A percentile compares a stretch with the other conserved stretches of the same genome.
phyloP scores from a whole-genome alignment of 768 basidiomycete genomes.

The Tylopilus sp. region DNA sequence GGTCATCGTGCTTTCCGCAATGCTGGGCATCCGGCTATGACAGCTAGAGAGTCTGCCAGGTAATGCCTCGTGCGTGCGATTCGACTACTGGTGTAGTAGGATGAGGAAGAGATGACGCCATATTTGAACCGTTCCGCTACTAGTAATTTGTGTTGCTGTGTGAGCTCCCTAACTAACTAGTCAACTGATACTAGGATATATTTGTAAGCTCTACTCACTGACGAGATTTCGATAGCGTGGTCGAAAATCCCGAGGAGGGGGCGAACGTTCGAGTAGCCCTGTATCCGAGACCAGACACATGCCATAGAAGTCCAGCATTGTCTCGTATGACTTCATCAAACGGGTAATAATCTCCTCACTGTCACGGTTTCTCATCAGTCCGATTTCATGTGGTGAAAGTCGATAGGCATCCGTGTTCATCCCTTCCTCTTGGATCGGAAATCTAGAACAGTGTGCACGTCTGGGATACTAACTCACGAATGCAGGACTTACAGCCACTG shows the following conservation, averaged over 20 bases:
- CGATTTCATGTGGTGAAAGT: slow-evolving; percentile 62
- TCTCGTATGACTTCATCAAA: slow-evolving; percentile 55
- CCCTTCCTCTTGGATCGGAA: slow-evolving; percentile 72
- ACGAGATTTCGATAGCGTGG: slow-evolving; percentile 61
- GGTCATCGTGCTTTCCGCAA: too few relatives aligned
- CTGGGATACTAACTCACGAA: background rate
- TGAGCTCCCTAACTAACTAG: slow-evolving; percentile 45
- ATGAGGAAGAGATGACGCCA: too few relatives aligned
- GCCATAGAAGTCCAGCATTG: slow-evolving; percentile 82
- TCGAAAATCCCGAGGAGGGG: slow-evolving; percentile 47
- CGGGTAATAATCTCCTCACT: slow-evolving; percentile 45
- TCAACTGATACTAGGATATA: background rate
- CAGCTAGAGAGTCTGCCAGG: too few relatives aligned
- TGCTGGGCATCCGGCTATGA: too few relatives aligned
- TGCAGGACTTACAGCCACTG: slow-evolving; percentile 66
- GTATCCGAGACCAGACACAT: slow-evolving; percentile 60
- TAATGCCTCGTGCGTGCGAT: too few relatives aligned
- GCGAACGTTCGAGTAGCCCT: slow-evolving; percentile 54
- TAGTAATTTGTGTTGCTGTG: too few relatives aligned
- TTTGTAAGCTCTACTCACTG: slow-evolving; percentile 42
- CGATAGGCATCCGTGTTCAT: slow-evolving; percentile 68
- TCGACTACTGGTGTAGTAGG: too few relatives aligned
- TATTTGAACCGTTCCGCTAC: too few relatives aligned
- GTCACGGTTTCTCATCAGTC: slow-evolving; percentile 52
- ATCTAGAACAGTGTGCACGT: slow-evolving; percentile 36